Conservation (phyloP, 768 basidiomycete genomes). For the Floccularia luteovirens region DNA sequence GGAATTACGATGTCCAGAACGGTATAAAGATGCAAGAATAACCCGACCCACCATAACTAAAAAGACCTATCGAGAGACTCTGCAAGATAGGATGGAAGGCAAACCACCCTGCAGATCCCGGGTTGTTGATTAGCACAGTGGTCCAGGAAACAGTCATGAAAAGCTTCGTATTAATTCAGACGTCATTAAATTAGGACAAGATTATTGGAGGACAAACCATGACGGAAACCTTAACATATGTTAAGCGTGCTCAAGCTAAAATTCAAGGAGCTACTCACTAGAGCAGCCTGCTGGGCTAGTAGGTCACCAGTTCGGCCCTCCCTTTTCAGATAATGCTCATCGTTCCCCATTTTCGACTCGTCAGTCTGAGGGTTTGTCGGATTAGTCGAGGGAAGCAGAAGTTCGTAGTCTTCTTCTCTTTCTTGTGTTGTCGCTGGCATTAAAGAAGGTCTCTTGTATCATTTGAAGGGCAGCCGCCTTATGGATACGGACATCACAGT, state of each 20-base stretch:
- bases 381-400: conserved; percentile 12
- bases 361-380: conserved; percentile 9
- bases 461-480: too few relatives aligned
- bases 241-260: not conserved
- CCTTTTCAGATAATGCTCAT: conserved; percentile 20
- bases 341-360: conserved; percentile 13
- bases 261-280: conserved; percentile 21
- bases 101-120: conserved; percentile 49
- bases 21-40: not conserved
- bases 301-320: conserved; percentile 31
- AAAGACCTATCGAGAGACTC: conserved; percentile 41
- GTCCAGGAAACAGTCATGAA: conserved; percentile 36
- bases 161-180: conserved; percentile 19
- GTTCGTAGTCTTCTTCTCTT: conserved; percentile 15
- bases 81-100: conserved; percentile 61
- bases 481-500: too few relatives aligned
- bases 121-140: conserved; percentile 35
- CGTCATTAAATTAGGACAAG: not conserved
- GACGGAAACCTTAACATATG: not conserved
- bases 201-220: not conserved
- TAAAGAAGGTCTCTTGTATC: not conserved
- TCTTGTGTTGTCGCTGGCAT: conserved; percentile 9
- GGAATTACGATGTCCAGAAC: not conserved
- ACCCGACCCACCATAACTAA: conserved; percentile 47
- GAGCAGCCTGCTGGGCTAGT: conserved; percentile 20